Conservation (phyloP, 306 rosid species). For the Aeschynomene evenia region DNA sequence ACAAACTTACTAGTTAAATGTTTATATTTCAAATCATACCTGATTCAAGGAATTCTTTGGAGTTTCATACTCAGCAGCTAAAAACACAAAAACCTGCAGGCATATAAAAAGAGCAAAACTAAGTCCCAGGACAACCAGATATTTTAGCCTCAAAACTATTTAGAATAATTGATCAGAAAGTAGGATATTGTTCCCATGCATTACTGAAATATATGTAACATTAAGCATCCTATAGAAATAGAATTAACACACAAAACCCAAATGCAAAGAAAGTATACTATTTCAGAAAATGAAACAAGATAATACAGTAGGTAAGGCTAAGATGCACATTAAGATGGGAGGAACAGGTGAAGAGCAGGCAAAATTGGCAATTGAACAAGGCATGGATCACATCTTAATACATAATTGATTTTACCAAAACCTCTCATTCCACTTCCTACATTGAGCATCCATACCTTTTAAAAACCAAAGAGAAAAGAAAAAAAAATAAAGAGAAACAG, state of each 20-base stretch:
- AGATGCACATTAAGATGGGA: neutral
- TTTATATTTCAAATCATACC: conserved; percentile 42
- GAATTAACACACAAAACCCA: conserved; percentile 3
- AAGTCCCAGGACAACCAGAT: conserved; percentile 18
- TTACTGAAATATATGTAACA: neutral
- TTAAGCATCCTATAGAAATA: neutral
- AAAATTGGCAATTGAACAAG: neutral
- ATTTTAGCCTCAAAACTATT: neutral
- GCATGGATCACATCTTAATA: conserved; percentile 3
- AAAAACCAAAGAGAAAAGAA: neutral
- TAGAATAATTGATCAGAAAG: conserved; percentile 5
- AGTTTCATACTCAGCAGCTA: conserved; percentile 94
- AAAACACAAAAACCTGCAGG: conserved; percentile 82
- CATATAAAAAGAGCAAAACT: conserved; percentile 24
- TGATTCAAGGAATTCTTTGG: conserved; percentile 82
- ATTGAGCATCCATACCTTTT: conserved; percentile 14
- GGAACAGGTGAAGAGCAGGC: neutral
- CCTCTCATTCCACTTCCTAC: neutral
- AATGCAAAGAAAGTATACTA: conserved; percentile 8
- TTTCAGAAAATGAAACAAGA: conserved; percentile 12
- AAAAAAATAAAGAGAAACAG: no score
- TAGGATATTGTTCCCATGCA: neutral
- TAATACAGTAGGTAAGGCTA: neutral
- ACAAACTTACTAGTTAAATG: neutral
- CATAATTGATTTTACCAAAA: neutral